These are phyloP conservation scores for Phytopythium mirpurense DNA, from an alignment of 352 stramenopile genomes.

Conservation along the genomic window DNA sequence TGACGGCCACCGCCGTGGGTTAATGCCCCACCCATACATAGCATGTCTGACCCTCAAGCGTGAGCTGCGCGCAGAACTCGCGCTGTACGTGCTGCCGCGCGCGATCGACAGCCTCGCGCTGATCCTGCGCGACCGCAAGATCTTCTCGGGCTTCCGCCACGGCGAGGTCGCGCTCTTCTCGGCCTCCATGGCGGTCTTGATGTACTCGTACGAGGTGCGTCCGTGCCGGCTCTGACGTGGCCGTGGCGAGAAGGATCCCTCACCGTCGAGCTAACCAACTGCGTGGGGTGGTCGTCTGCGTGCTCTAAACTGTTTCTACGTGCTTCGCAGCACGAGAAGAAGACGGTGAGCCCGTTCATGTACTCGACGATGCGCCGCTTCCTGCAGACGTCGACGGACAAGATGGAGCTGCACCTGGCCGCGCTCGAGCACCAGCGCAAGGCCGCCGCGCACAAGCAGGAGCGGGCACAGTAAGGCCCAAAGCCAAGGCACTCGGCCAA, in stretches of 20 bases:
- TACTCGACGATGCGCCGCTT: conserved; percentile 74
- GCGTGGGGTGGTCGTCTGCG: no score
- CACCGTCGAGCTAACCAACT: no score
- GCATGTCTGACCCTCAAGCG: no score
- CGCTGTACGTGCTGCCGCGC: conserved; percentile 71
- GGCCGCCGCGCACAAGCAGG: conserved; percentile 11
- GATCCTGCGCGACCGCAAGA: conserved; percentile 64
- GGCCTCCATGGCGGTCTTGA: conserved; percentile 74
- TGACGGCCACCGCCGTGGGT: no score
- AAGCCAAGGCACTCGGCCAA: no score
- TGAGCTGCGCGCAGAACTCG: conserved; percentile 74
- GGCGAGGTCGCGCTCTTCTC: conserved; percentile 76
- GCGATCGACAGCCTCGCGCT: conserved; percentile 74
- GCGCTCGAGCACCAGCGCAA: conserved; percentile 19
- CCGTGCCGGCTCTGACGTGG: no score
- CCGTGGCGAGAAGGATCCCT: no score
- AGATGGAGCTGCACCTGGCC: conserved; percentile 57
- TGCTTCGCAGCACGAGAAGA: conserved; percentile 47
- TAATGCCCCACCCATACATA: no score
- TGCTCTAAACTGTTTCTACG: background rate
- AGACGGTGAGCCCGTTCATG: conserved; percentile 59
- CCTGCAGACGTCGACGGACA: conserved; percentile 62
- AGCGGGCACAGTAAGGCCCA: background rate
- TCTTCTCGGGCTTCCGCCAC: conserved; percentile 60
- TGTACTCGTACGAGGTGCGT: conserved; percentile 81